Conservation (phyloP, 2,329 filamentous ascomycete genomes). For the Chrysoporthe deuterocubensis region DNA sequence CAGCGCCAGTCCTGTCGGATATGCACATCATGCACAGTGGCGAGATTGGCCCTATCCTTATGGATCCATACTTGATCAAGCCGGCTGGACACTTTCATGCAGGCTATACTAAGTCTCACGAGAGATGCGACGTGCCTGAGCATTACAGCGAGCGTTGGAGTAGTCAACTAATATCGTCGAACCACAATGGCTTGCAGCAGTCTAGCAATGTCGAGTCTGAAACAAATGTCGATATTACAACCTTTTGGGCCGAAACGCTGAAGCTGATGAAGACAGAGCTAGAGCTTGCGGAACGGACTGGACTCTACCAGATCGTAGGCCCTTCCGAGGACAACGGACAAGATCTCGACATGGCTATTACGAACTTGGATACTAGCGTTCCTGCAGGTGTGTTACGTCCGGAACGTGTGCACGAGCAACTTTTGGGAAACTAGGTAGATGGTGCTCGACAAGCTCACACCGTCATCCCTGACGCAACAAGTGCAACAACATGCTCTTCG, state of each 20-base stretch:
- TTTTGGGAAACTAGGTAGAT: neutral
- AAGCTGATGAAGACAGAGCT: neutral
- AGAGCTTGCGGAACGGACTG: neutral
- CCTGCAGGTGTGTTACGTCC: neutral
- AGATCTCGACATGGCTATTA: neutral
- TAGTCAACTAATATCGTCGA: too few relatives aligned
- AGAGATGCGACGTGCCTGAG: neutral
- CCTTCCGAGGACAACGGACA: neutral
- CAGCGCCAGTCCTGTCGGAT: neutral
- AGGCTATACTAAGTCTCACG: neutral
- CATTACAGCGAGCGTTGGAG: neutral
- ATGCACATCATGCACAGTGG: neutral
- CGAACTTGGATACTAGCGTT: neutral
- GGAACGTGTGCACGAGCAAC: neutral
- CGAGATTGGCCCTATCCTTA: neutral
- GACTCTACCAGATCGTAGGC: neutral
- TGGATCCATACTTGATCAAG: neutral
- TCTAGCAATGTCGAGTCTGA: neutral
- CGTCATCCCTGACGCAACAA: neutral
- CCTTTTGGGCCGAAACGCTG: neutral
- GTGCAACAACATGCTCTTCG: neutral
- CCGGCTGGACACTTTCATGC: slow-evolving; percentile 9
- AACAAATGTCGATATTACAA: neutral
- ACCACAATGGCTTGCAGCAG: neutral
- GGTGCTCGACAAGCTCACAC: neutral